Evolutionary conservation across 345 rosid genomes (phyloP).

Genomic region (Lagerstroemia speciosa): DNA sequence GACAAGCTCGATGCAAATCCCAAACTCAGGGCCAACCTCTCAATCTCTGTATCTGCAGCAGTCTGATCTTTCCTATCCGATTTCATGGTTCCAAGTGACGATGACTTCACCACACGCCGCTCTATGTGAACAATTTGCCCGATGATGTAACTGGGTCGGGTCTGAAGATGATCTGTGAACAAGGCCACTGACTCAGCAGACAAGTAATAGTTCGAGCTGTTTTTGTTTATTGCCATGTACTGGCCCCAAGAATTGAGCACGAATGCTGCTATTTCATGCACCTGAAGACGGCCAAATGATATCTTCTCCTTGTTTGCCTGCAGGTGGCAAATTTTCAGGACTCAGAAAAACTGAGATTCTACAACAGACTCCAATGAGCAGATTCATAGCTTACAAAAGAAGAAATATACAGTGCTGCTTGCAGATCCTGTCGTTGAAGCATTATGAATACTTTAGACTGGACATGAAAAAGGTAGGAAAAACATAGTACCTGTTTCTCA

Average conservation of each 20-base stretch:
- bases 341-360: not conserved
- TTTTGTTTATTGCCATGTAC: constrained; percentile 77
- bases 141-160: constrained; percentile 69
- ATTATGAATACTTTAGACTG: not conserved
- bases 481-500: constrained; percentile 74
- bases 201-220: constrained; percentile 66
- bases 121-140: constrained; percentile 93
- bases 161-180: constrained; percentile 79
- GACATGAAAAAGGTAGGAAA: not conserved
- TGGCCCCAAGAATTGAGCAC: constrained; percentile 67
- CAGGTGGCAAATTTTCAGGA: not conserved
- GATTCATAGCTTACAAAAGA: not conserved
- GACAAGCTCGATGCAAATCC: constrained; percentile 50
- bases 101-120: constrained; percentile 57
- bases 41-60: constrained; percentile 42
- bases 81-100: constrained; percentile 30
- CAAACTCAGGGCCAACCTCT: constrained; percentile 45
- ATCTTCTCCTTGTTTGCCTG: constrained; percentile 94
- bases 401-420: not conserved
- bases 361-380: not conserved
- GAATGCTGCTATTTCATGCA: constrained; percentile 91
- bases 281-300: constrained; percentile 75
- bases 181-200: constrained; percentile 90
- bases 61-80: constrained; percentile 32
- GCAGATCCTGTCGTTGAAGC: not conserved